These are phyloP conservation scores for Debaryomycetaceae sp. DNA, from an alignment of 1,139 yeast genomes.

Conservation along the genomic window DNA sequence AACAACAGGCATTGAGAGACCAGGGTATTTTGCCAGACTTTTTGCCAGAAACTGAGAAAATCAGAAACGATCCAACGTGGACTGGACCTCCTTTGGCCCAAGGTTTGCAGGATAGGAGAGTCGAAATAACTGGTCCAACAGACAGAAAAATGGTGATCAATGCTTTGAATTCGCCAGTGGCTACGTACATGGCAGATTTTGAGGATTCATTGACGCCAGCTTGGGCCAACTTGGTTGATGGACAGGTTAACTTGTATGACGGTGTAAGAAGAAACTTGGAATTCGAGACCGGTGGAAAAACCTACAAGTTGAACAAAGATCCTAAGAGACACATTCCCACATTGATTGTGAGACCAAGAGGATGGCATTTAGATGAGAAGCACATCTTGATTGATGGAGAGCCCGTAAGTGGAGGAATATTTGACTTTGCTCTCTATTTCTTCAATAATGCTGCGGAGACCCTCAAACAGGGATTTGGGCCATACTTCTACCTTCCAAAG, in stretches of 20 bases:
- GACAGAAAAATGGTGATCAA: conserved; percentile 92
- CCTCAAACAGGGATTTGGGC: conserved; percentile 62
- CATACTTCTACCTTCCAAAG: conserved; percentile 76
- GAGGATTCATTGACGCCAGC: conserved; percentile 96
- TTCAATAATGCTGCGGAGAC: conserved; percentile 68
- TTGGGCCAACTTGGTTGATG: conserved; percentile 82
- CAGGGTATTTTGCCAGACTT: conserved; percentile 69
- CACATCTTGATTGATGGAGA: conserved; percentile 74
- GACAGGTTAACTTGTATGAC: conserved; percentile 90
- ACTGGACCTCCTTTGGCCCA: conserved; percentile 75
- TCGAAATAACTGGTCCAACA: conserved; percentile 86
- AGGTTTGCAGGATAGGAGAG: conserved; percentile 74
- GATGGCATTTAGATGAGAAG: conserved; percentile 79
- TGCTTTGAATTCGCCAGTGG: conserved; percentile 84
- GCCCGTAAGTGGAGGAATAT: conserved; percentile 69
- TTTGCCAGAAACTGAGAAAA: conserved; percentile 65
- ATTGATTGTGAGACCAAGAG: conserved; percentile 79
- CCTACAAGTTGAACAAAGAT: conserved; percentile 54
- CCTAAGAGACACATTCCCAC: conserved; percentile 65
- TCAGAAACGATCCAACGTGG: conserved; percentile 75
- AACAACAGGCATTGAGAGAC: conserved; percentile 61
- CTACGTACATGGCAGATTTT: conserved; percentile 92
- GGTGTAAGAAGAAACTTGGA: conserved; percentile 69
- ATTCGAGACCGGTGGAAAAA: conserved; percentile 56
- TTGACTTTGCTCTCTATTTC: conserved; percentile 76